These are phyloP conservation scores for Tulasnella sp. DNA, from an alignment of 768 basidiomycete genomes.

Conservation along the genomic window DNA sequence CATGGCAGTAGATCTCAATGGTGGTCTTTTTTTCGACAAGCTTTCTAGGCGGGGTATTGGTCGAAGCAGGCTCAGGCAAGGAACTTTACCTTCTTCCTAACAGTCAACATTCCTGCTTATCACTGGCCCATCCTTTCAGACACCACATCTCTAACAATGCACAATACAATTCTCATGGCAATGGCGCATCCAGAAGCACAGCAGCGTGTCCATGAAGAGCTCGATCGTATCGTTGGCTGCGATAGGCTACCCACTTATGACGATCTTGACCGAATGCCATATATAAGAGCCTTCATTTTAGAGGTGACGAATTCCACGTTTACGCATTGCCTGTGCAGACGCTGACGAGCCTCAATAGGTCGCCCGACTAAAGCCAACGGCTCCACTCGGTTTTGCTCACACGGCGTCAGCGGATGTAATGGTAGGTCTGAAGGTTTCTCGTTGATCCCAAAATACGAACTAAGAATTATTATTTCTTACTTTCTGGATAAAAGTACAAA, in stretches of 20 bases:
- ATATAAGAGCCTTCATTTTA: slow-evolving; percentile 36
- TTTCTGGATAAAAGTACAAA: background rate
- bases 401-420: background rate
- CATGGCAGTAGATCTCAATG: background rate
- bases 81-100: no score
- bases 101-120: background rate
- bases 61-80: background rate
- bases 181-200: slow-evolving; percentile 31
- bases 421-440: background rate
- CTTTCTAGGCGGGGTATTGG: background rate
- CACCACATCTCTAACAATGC: background rate
- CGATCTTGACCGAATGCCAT: slow-evolving; percentile 39
- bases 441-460: background rate
- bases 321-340: no score
- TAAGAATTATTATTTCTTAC: background rate
- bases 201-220: slow-evolving; percentile 34
- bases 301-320: slow-evolving; percentile 30
- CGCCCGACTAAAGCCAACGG: background rate
- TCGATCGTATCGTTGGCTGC: slow-evolving; percentile 37
- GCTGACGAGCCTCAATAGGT: background rate
- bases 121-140: background rate
- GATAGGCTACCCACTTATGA: slow-evolving; percentile 34
- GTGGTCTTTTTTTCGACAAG: background rate
- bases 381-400: background rate
- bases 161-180: background rate